Conservation (phyloP, 106 monocot genomes). For the Phalaenopsis equestris region DNA sequence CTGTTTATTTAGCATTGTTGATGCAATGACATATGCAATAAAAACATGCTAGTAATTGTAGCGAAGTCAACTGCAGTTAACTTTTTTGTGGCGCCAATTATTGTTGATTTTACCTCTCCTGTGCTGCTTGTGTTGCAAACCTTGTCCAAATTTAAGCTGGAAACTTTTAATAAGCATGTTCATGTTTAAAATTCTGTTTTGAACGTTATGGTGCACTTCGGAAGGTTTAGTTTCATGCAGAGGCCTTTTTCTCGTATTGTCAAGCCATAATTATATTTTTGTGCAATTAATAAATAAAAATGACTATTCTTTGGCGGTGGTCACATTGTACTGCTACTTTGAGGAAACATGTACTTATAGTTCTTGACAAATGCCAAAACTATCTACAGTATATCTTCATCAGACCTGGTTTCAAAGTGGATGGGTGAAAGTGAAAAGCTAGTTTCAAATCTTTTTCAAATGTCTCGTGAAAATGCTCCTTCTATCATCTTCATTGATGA, state of each 20-base stretch:
- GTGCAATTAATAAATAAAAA: neutral
- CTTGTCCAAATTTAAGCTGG: neutral
- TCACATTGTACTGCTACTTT: neutral
- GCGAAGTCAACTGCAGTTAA: neutral
- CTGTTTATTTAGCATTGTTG: neutral
- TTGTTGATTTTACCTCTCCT: neutral
- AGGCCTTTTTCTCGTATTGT: neutral
- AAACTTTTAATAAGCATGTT: neutral
- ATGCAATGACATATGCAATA: neutral
- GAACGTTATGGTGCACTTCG: neutral
- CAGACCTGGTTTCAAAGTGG: conserved; percentile 91
- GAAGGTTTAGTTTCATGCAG: neutral
- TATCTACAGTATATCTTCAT: conserved; percentile 82
- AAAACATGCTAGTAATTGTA: neutral
- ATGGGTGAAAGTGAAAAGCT: conserved; percentile 98
- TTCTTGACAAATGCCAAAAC: conserved; percentile 1
- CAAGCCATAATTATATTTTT: neutral
- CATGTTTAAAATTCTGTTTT: neutral
- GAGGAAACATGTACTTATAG: neutral
- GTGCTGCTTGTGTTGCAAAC: neutral
- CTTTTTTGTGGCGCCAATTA: neutral
- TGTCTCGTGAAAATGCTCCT: conserved; percentile 72
- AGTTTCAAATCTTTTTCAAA: conserved; percentile 80
- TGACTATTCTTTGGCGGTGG: neutral
- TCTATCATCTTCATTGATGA: conserved; percentile 72